These are phyloP conservation scores for Trichosporon sp. DNA, from an alignment of 1,284 basidiomycete genomes.

Conservation along the genomic window DNA sequence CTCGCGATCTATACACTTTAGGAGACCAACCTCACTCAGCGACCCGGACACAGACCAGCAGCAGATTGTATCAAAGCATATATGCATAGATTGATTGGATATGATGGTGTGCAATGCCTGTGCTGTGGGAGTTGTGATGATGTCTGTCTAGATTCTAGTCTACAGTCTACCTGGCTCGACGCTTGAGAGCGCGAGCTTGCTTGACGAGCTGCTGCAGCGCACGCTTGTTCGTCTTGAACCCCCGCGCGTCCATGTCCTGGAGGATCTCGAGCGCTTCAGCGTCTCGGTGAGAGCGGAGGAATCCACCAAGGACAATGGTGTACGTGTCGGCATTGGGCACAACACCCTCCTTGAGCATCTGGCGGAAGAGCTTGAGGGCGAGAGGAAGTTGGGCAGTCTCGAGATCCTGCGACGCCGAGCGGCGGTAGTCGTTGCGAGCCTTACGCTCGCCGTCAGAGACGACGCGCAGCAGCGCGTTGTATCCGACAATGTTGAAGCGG, in stretches of 20 bases:
- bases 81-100: constrained; percentile 12
- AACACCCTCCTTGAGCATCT: constrained; percentile 64
- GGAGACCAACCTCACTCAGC: constrained; percentile 8
- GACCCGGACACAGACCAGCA: constrained; percentile 1
- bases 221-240: constrained; percentile 54
- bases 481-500: constrained; percentile 65
- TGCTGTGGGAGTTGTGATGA: neutral
- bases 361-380: constrained; percentile 66
- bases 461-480: constrained; percentile 71
- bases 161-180: neutral
- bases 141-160: constrained; percentile 8
- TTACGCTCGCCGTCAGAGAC: constrained; percentile 55
- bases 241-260: constrained; percentile 62
- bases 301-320: constrained; percentile 69
- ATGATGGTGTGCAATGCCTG: constrained; percentile 8
- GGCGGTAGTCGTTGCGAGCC: constrained; percentile 20
- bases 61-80: constrained; percentile 20
- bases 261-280: constrained; percentile 65
- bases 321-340: constrained; percentile 68
- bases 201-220: constrained; percentile 57
- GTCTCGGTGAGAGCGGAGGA: constrained; percentile 59
- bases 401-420: neutral
- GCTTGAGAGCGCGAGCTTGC: constrained; percentile 19
- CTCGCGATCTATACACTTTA: neutral
- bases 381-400: constrained; percentile 40